Conservation (phyloP, 139 green algal genomes). For the Haematococcus sp. region DNA sequence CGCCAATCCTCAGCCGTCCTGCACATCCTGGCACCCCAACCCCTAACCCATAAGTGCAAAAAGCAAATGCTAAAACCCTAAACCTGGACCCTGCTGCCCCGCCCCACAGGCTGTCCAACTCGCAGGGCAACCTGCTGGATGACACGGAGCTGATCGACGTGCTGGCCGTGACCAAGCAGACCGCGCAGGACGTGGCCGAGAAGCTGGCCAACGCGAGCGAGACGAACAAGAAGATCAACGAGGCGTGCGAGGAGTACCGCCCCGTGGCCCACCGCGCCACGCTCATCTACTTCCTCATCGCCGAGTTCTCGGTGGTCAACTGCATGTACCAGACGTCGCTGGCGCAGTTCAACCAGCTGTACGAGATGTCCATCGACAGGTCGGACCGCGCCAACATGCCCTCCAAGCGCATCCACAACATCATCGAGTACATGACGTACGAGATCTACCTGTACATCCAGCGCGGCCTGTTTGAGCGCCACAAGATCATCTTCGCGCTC, state of each 20-base stretch:
- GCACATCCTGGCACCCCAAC: too few species aligned
- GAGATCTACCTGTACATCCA: slow-evolving; percentile 91
- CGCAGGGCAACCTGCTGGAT: slow-evolving; percentile 91
- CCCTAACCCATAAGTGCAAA: too few species aligned
- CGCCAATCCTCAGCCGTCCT: too few species aligned
- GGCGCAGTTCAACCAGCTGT: slow-evolving; percentile 76
- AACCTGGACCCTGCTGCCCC: too few species aligned
- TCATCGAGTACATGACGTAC: slow-evolving; percentile 93
- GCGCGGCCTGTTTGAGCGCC: slow-evolving; percentile 93
- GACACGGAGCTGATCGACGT: slow-evolving; percentile 95
- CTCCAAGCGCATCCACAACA: slow-evolving; percentile 89
- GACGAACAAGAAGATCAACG: slow-evolving; percentile 91
- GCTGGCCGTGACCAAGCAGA: slow-evolving; percentile 91
- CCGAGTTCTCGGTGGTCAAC: slow-evolving; percentile 90
- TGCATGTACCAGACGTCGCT: slow-evolving; percentile 95
- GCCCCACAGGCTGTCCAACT: slow-evolving; percentile 11
- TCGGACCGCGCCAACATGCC: slow-evolving; percentile 82
- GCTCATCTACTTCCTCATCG: slow-evolving; percentile 94
- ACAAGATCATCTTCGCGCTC: slow-evolving; percentile 93
- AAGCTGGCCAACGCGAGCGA: slow-evolving; percentile 85
- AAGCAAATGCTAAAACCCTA: too few species aligned
- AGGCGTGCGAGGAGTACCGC: slow-evolving; percentile 94
- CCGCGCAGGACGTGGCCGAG: slow-evolving; percentile 84
- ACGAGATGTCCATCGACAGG: slow-evolving; percentile 80
- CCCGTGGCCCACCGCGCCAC: slow-evolving; percentile 85